Base-by-base conservation (phyloP, 2,329 filamentous ascomycete species). In the Ceratocystis harringtonii region DNA sequence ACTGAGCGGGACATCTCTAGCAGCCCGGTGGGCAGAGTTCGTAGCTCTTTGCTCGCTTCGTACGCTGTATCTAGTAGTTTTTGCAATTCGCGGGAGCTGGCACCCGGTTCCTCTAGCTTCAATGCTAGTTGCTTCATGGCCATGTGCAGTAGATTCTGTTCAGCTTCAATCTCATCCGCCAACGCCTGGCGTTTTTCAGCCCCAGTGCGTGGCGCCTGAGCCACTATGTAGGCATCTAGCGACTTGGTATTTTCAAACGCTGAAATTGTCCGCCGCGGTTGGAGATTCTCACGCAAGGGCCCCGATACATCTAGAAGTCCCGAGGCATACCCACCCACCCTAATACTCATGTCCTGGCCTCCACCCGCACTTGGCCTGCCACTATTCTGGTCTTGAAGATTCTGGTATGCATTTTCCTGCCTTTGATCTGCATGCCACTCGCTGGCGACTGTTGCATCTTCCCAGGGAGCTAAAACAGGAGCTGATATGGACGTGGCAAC, bases 1-100 rank as follows among this genome's bases (percentile, higher is more conserved):
- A 65, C 55, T 5, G 63, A 61, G 30, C 55, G 63, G 25, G 63
- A 65, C 3, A 65, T 55, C 43, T 66, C 61, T 17, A 66, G n/a
- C 1, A 66, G 32, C 10, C 32, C 50, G 4, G 25, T 25, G 12
- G 65, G 65, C 22, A 66, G 25, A 12, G 43, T 41, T 12, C 30
- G 50, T n/a, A 64, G 28, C 1, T 19, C 62, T 5, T 43, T 52
- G 3, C 52, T 36, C 10, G 62, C 57, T n/a, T 30, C 25, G 10
- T 66, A 61, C 3, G 65, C 43, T 5, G 60, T 10, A n/a, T 52
- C 32, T 6, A 66, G 32, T 19, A 62, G 30, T 15, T 36, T 30
- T 17, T 52, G 61, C 15, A 64, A 25, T 19, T 63, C 57, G 10
- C 43, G 55, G 5, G 63, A 50, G 28, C n/a, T 17, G 8, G 41